Conservation (phyloP, 2,329 filamentous ascomycete species). For the Beauveria bassiana region DNA sequence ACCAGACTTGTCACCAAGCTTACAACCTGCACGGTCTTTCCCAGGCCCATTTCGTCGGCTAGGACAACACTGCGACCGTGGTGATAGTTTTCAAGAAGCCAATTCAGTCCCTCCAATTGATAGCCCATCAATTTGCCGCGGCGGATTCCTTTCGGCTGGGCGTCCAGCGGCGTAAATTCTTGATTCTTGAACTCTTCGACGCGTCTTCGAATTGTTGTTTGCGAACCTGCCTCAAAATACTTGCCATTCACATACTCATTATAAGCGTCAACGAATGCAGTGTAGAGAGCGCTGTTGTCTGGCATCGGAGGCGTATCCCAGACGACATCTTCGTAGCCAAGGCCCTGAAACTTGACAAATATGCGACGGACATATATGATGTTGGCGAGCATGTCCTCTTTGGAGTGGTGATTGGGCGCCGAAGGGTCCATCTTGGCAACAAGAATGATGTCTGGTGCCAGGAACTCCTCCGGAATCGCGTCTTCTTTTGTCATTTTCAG, state of each 20-base stretch:
- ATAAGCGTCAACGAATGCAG: slow-evolving; percentile 76
- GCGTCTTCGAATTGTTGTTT: slow-evolving; percentile 55
- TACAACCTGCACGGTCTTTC: slow-evolving; percentile 93
- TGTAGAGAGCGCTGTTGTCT: slow-evolving; percentile 59
- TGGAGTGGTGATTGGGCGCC: slow-evolving; percentile 45
- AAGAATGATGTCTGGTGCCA: slow-evolving; percentile 84
- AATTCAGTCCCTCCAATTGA: slow-evolving; percentile 87
- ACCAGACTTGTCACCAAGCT: slow-evolving; percentile 69
- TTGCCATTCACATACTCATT: slow-evolving; percentile 76
- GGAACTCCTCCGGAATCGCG: slow-evolving; percentile 79
- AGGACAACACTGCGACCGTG: slow-evolving; percentile 77
- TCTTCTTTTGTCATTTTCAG: slow-evolving; percentile 63
- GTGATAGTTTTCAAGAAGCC: slow-evolving; percentile 88
- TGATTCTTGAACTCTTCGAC: slow-evolving; percentile 58
- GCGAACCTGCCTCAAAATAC: slow-evolving; percentile 54
- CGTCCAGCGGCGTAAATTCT: slow-evolving; percentile 60
- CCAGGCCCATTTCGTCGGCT: slow-evolving; percentile 96
- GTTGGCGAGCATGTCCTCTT: slow-evolving; percentile 62
- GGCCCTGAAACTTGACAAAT: slow-evolving; percentile 84
- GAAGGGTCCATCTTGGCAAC: slow-evolving; percentile 53
- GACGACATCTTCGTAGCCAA: slow-evolving; percentile 82
- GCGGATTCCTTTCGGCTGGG: slow-evolving; percentile 65
- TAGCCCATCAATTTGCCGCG: slow-evolving; percentile 87
- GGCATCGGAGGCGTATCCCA: slow-evolving; percentile 76
- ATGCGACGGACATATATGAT: slow-evolving; percentile 66